Base-by-base conservation (phyloP, 495 filamentous ascomycete genomes). In the Lophium mytilinum region DNA sequence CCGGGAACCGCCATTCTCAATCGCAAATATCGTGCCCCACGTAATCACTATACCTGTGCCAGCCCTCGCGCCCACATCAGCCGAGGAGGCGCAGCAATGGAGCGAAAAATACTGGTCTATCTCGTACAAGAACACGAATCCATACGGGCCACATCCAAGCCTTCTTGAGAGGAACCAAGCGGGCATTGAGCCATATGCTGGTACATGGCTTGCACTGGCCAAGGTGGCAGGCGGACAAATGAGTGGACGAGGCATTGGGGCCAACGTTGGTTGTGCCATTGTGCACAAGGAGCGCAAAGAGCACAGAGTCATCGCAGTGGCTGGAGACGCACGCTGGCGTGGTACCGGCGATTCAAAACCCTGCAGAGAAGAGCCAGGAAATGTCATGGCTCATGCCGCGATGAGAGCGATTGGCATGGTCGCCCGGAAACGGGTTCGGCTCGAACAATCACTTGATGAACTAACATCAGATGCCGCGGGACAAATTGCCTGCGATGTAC, bases 361-460 rank as follows among this genome's bases (percentile, higher is more conserved):
- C 63, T 9, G 5, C 73, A 70, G 67, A 57, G 35, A 56, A 1
- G 54, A 55, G 6, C 52, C 51, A 0, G 89, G 87, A 41, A 90
- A 93, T 54, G 80, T 83, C 1, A 85, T 90, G 75, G 80, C 84
- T 14, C 93, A 98, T 66, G 81, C 89, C 7, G 79, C 88, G 11
- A 83, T 96, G 78, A 79, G 94, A 50, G 89, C 83, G n/a, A 86
- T 93, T 56, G 90, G 83, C 56, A 85, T 96, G 72, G 83, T 97
- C 55, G 88, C 89, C 1, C 81, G 82, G 57, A 88, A 85, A 65
- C 66, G 85, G 30, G 57, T 71, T 1, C 58, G 67, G 17, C 46
- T 37, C 34, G 49, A 49, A 14, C 30, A 58, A 14, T 6, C 52
- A 56, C 30, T 43, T 55, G 9, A 10, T 19, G 18, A 21, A 39